Base-by-base conservation (phyloP, 169 alveolate genomes). In the Plasmodium falciparum region DNA sequence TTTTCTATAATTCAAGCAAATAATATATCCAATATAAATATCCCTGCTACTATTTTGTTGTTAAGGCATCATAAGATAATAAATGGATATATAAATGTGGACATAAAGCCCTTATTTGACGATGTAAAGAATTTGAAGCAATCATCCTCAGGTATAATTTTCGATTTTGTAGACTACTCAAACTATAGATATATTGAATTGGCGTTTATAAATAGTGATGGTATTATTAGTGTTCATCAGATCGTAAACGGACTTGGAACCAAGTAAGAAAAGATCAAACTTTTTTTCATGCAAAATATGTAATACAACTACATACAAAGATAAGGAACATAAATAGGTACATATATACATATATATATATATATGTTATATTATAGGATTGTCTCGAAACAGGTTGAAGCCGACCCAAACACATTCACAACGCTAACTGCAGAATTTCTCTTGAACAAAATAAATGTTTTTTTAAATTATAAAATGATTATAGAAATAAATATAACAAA, bases 41-140 rank as follows among this genome's bases (percentile, higher is more conserved):
- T 33, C 11, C 83, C 83, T 39, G 20, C 85, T 58, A 69, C 91
- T 7, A 83, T 83, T 43, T 39, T 83, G 39, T 6, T 83, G 39
- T 65, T 83, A 70, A 70, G 54, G 39, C 86, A 83, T 58, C 91
- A 83, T 50, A 70, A 69, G 59, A 8, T 83, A 58, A 62, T 54
- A 39, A 85, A 83, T 12, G 91, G 91, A 22, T 83, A 58, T 63
- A 59, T 83, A 15, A 61, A 71, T n/a, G 86, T 71, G 15, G 91
- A 83, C 22, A 67, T 54, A 70, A 83, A 59, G 17, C 52, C 80
- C 59, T 69, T 85, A 9, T 52, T 56, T 43, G 47, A 39, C 47
- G 47, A 39, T 39, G 8, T 39, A 29, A 47, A 71, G 4, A 6
- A 83, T 15, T 17, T 70, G 26, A 83, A 83, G 3, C 78, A 83